Base-by-base conservation (phyloP, 2,329 filamentous ascomycete genomes). In the Fusarium nelsonii region DNA sequence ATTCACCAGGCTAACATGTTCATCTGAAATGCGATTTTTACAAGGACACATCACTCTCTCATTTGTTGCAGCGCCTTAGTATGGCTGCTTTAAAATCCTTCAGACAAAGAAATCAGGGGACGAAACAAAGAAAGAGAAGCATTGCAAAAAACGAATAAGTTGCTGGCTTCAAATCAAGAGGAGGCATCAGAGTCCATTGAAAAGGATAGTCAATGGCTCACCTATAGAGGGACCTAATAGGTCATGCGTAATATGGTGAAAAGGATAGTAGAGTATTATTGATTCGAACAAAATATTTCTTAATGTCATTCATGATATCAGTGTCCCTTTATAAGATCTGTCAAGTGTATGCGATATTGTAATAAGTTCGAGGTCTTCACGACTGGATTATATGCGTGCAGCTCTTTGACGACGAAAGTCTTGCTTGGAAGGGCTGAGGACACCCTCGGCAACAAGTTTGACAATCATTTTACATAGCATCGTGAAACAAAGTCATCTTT, bases 1-100 rank as follows among this genome's bases (percentile, higher is more conserved):
- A 10, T 39, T 26, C 34, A 16, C 41, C 33, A 40, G 44, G 41
- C 34, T 46, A 41, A 44, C 51, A 33, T 50, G 10, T 36, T 34
- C 40, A 44, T 57, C 53, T 34, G 58, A 45, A 63, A 61, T 59
- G 40, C 70, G 59, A 73, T 58, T 50, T 65, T 28, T 20, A 48
- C 39, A 43, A 52, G 46, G 45, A 48, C 23, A 34, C 34, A 50
- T 46, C 33, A 48, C 52, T 54, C 34, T 33, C 32, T 37, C 34
- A 46, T 52, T 16, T 41, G 26, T 55, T 58, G 23, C 57, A 58
- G 48, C 46, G 63, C 43, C 40, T 55, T 49, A 50, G 44, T 28
- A 57, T 56, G 50, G 40, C 34, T 61, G 46, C 43, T 63, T 37
- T 48, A 23, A 33, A 36, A 11, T 23, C 33, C 40, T 43, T 39